These are phyloP conservation scores for Aspergillus glaucus DNA, from an alignment of 2,329 filamentous ascomycete genomes.

Conservation along the genomic window DNA sequence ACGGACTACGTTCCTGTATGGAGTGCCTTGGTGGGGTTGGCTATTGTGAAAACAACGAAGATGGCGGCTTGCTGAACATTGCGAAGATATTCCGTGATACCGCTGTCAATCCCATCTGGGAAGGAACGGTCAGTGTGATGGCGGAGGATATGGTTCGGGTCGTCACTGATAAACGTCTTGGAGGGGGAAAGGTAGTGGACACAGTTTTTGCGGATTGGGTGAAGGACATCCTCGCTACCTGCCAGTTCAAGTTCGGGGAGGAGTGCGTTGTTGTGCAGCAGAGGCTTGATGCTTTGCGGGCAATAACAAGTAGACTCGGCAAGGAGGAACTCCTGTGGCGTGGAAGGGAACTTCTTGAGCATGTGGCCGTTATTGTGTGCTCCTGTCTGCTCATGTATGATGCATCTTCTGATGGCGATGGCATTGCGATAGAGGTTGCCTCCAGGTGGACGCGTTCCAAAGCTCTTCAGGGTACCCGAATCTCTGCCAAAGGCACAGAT, in stretches of 20 bases:
- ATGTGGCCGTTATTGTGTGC: slow-evolving; percentile 26
- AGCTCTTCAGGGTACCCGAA: too few species aligned
- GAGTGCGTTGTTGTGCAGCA: background rate
- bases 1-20: slow-evolving; percentile 19
- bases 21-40: slow-evolving; percentile 24
- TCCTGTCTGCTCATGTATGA: slow-evolving; percentile 27
- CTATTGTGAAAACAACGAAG: slow-evolving; percentile 20
- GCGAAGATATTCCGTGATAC: slow-evolving; percentile 60
- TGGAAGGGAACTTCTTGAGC: slow-evolving; percentile 24
- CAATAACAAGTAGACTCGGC: background rate
- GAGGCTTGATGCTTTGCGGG: background rate
- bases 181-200: background rate
- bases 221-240: background rate
- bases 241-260: background rate
- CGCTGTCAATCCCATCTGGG: slow-evolving; percentile 60
- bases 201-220: background rate
- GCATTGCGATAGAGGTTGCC: slow-evolving; percentile 21
- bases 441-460: background rate
- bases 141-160: slow-evolving; percentile 46
- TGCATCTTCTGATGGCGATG: slow-evolving; percentile 26
- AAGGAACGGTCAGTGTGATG: slow-evolving; percentile 65
- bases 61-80: slow-evolving; percentile 58
- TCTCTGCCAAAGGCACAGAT: too few species aligned
- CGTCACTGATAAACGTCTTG: slow-evolving; percentile 20
- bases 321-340: slow-evolving; percentile 24